These are phyloP conservation scores for Setaria italica DNA, from an alignment of 202 grass and related monocot genomes.

Conservation along the genomic window DNA sequence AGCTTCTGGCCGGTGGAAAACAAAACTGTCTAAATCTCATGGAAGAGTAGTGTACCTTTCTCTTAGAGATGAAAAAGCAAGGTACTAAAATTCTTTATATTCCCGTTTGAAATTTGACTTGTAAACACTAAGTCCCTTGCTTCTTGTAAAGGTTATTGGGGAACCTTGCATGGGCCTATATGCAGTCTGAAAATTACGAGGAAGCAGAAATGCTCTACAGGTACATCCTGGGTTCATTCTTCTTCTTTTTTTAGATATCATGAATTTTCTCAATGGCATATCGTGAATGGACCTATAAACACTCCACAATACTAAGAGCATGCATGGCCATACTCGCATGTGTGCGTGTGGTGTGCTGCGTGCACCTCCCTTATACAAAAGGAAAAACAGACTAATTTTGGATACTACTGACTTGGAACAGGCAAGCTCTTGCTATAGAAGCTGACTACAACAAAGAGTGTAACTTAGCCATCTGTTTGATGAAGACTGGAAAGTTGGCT, in stretches of 20 bases:
- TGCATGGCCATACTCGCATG: not conserved
- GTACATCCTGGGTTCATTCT: slow-evolving; percentile 35
- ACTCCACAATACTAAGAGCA: not conserved
- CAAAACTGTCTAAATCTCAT: slow-evolving; percentile 66
- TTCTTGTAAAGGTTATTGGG: slow-evolving; percentile 63
- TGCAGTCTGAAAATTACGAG: slow-evolving; percentile 66
- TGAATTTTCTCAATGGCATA: slow-evolving; percentile 1
- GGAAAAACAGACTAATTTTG: slow-evolving; percentile 18
- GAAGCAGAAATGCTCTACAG: slow-evolving; percentile 74
- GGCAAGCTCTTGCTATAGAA: slow-evolving; percentile 76
- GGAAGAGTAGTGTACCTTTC: slow-evolving; percentile 62
- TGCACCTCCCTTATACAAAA: not conserved
- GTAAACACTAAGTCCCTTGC: slow-evolving; percentile 35
- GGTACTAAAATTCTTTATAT: slow-evolving; percentile 43
- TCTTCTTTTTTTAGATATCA: slow-evolving; percentile 5
- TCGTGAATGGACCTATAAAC: slow-evolving; percentile 23
- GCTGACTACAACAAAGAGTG: slow-evolving; percentile 74
- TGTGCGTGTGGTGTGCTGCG: not conserved
- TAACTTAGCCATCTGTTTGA: slow-evolving; percentile 78
- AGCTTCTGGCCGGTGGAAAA: slow-evolving; percentile 71
- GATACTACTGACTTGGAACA: slow-evolving; percentile 44
- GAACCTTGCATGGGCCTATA: slow-evolving; percentile 73
- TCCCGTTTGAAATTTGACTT: slow-evolving; percentile 8
- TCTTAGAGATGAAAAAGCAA: slow-evolving; percentile 74
- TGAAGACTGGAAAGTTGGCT: slow-evolving; percentile 59